Evolutionary conservation across 176 grass and related monocot genomes (phyloP).

Genomic region (Hordeum marinum): DNA sequence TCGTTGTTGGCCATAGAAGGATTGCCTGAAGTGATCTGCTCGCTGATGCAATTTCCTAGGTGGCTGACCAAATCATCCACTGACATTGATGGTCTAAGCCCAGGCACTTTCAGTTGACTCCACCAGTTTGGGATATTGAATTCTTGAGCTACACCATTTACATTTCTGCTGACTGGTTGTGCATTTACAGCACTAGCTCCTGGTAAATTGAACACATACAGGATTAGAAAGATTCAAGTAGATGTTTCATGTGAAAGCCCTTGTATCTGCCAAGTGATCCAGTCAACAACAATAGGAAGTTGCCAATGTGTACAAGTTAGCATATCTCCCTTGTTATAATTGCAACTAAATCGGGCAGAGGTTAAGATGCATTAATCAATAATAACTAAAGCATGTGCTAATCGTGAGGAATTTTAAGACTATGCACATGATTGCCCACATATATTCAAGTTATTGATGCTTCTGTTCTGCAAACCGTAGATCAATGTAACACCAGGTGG

Average conservation of each 20-base stretch:
- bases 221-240: constrained; percentile 14
- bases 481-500: neutral
- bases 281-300: neutral
- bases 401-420: neutral
- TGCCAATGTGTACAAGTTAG: neutral
- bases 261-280: no score
- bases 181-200: constrained; percentile 34
- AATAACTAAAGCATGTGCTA: neutral
- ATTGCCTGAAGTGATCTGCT: constrained; percentile 75
- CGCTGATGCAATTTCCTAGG: constrained; percentile 74
- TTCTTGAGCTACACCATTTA: constrained; percentile 39
- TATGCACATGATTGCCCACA: neutral
- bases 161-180: constrained; percentile 32
- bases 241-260: no score
- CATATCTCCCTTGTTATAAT: no score
- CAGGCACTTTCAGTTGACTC: constrained; percentile 80
- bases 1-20: constrained; percentile 38
- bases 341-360: neutral
- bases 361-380: no score
- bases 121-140: constrained; percentile 57
- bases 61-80: constrained; percentile 88
- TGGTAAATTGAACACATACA: constrained; percentile 23
- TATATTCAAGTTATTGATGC: neutral
- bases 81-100: constrained; percentile 78
- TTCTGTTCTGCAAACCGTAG: neutral